A percentile compares a stretch with the other conserved stretches of the same genome.
phyloP scores from a whole-genome alignment of 2,329 filamentous ascomycete genomes.

The Cadophora sp. region DNA sequence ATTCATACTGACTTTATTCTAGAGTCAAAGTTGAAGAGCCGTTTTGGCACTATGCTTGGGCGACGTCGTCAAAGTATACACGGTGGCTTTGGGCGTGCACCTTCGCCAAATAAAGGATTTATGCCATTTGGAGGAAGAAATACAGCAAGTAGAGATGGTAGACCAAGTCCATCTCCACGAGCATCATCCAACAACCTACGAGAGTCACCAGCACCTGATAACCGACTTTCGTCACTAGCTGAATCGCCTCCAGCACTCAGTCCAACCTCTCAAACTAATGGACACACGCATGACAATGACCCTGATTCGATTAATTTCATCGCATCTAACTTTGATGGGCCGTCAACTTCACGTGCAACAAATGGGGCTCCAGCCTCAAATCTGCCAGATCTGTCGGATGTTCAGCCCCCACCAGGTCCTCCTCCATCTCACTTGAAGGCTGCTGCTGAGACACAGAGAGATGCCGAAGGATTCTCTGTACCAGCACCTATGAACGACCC shows the following conservation, averaged over 20 bases:
- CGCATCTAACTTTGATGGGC: slow-evolving; percentile 44
- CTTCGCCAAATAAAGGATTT: slow-evolving; percentile 62
- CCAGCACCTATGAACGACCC: slow-evolving; percentile 67
- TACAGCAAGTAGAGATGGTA: slow-evolving; percentile 68
- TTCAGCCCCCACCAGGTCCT: slow-evolving; percentile 58
- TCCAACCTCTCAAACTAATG: slow-evolving; percentile 38
- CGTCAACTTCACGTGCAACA: slow-evolving; percentile 46
- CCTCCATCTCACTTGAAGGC: slow-evolving; percentile 47
- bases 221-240: slow-evolving; percentile 61
- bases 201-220: slow-evolving; percentile 52
- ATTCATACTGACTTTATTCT: slow-evolving; percentile 37
- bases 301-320: slow-evolving; percentile 45
- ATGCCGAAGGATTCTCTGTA: slow-evolving; percentile 80
- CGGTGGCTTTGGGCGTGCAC: slow-evolving; percentile 60
- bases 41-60: slow-evolving; percentile 74
- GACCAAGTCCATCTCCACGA: slow-evolving; percentile 56
- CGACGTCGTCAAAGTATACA: slow-evolving; percentile 71
- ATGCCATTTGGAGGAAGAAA: slow-evolving; percentile 61
- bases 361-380: slow-evolving; percentile 54
- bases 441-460: slow-evolving; percentile 56
- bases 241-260: slow-evolving; percentile 57
- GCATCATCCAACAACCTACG: slow-evolving; percentile 65
- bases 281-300: slow-evolving; percentile 35
- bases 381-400: slow-evolving; percentile 55
- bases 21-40: slow-evolving; percentile 65